These are phyloP conservation scores for Retiboletus flavoniger DNA, from an alignment of 1,284 basidiomycete genomes.

Conservation along the genomic window DNA sequence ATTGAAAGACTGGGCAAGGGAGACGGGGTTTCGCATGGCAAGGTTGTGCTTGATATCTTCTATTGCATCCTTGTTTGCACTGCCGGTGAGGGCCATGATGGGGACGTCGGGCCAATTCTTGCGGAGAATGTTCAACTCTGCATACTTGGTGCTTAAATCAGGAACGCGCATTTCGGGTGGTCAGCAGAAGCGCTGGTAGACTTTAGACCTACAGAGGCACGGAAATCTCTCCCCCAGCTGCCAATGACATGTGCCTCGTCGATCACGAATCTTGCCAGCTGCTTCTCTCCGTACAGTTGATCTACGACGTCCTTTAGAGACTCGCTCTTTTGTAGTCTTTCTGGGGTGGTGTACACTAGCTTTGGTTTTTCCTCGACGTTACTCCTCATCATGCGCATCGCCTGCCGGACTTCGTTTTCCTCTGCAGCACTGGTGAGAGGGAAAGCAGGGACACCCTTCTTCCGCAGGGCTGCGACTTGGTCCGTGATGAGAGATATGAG, in stretches of 20 bases:
- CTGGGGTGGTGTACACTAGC: conserved; percentile 92
- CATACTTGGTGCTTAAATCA: conserved; percentile 50
- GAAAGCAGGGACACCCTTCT: conserved; percentile 61
- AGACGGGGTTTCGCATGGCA: conserved; percentile 57
- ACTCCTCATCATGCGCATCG: conserved; percentile 42
- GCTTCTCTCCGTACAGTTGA: conserved; percentile 53
- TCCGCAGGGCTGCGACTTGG: conserved; percentile 75
- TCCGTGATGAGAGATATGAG: conserved; percentile 90
- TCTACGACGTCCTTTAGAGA: conserved; percentile 58
- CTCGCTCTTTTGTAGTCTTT: conserved; percentile 72
- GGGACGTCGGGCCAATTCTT: conserved; percentile 76
- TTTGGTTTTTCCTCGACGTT: conserved; percentile 48
- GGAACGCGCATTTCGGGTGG: neutral
- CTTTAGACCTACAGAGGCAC: conserved; percentile 58
- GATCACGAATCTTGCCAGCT: conserved; percentile 87
- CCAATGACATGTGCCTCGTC: conserved; percentile 96
- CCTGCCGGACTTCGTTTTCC: conserved; percentile 44
- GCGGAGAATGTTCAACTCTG: conserved; percentile 66
- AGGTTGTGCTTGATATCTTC: conserved; percentile 79
- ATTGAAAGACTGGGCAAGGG: conserved; percentile 86
- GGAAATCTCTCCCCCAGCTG: conserved; percentile 84
- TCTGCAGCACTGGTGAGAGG: conserved; percentile 62
- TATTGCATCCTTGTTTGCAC: conserved; percentile 78
- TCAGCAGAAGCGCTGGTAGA: neutral
- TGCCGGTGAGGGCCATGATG: conserved; percentile 96